Evolutionary conservation across 768 basidiomycete species (phyloP).

Genomic region (Trametes punicea): DNA sequence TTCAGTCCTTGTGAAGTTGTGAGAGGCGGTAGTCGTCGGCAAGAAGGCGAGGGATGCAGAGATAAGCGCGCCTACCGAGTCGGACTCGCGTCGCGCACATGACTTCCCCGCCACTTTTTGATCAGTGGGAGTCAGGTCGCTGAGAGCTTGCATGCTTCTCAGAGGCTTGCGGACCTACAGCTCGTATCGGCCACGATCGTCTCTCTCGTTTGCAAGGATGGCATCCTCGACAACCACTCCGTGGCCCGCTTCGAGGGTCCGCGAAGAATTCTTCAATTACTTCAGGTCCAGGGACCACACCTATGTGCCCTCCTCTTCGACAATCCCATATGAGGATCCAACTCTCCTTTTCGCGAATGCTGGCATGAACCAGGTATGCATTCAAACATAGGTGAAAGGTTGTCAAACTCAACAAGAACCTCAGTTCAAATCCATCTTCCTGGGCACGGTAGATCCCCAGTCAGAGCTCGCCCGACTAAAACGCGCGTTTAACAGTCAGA

Average conservation of each 20-base stretch:
- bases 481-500: conserved; percentile 94
- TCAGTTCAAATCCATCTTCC: conserved; percentile 94
- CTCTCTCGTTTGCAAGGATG: conserved; percentile 14
- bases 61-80: neutral
- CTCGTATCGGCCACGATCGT: conserved; percentile 17
- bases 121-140: conserved; percentile 20
- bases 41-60: conserved; percentile 4
- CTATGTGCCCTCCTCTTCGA: conserved; percentile 86
- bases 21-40: conserved; percentile 4
- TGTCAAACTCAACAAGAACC: neutral
- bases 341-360: conserved; percentile 98
- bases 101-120: conserved; percentile 19
- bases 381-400: neutral
- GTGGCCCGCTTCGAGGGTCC: conserved; percentile 82
- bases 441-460: conserved; percentile 96
- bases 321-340: conserved; percentile 96
- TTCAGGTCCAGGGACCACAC: conserved; percentile 79
- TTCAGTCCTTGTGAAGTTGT: no score
- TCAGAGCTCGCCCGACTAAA: conserved; percentile 88
- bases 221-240: conserved; percentile 24
- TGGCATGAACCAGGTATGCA: conserved; percentile 86
- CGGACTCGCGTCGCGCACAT: conserved; percentile 4
- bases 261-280: conserved; percentile 88
- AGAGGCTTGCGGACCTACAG: conserved; percentile 12
- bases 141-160: conserved; percentile 17